A percentile compares a stretch with the other conserved stretches of the same genome.
phyloP scores from a whole-genome alignment of 305 asterid species.

The Rubia tinctorum region DNA sequence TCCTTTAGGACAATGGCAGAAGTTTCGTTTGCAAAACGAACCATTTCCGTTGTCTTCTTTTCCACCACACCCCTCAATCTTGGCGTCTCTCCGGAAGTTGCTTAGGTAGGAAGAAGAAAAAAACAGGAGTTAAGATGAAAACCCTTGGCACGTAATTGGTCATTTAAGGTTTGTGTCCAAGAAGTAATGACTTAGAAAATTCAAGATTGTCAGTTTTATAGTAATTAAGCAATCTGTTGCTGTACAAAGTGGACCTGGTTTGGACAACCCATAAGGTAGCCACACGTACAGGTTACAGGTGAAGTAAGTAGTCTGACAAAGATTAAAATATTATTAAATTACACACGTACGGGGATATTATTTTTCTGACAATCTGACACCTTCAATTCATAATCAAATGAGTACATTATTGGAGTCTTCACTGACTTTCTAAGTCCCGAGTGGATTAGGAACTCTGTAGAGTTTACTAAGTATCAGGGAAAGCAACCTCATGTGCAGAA shows the following conservation, averaged over 20 bases:
- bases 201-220: background rate
- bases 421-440: background rate
- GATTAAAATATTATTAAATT: background rate
- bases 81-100: background rate
- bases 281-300: background rate
- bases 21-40: background rate
- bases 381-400: background rate
- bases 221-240: background rate
- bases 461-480: background rate
- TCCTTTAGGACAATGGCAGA: constrained; percentile 4
- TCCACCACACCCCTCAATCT: background rate
- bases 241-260: constrained; percentile 5
- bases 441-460: background rate
- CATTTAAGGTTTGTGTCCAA: background rate
- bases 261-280: background rate
- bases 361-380: constrained; percentile 3
- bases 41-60: background rate
- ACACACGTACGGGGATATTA: background rate
- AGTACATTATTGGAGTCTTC: background rate
- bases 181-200: background rate
- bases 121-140: background rate
- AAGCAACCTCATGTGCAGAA: background rate
- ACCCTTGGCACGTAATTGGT: background rate
- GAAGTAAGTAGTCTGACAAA: background rate
- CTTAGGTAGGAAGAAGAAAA: background rate